Percentiles rank a stretch among this genome's conserved stretches.
phyloP scores from a whole-genome alignment of 805 yeast species.

The Cyberlindnera americana region DNA sequence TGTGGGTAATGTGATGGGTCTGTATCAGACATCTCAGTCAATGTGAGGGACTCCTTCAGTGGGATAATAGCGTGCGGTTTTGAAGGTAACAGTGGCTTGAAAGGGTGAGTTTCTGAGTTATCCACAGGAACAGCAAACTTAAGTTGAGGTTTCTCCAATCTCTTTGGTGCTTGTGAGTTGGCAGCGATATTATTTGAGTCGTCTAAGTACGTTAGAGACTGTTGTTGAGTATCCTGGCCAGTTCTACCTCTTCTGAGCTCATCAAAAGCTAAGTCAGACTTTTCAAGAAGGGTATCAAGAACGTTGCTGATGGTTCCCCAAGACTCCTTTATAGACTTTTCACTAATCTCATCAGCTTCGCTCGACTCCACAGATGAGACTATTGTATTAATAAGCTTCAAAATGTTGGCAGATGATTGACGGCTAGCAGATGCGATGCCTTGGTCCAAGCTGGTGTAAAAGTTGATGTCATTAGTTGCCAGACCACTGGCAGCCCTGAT shows the following conservation, averaged over 20 bases:
- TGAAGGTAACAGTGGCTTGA: conserved; percentile 62
- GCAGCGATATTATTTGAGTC: conserved; percentile 30
- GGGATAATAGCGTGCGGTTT: conserved; percentile 71
- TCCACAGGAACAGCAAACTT: conserved; percentile 57
- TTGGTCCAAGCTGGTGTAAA: conserved; percentile 60
- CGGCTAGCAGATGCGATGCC: conserved; percentile 39
- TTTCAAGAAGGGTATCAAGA: conserved; percentile 72
- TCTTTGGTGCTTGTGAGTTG: conserved; percentile 23
- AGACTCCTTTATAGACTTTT: conserved; percentile 42
- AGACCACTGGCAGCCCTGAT: conserved; percentile 67
- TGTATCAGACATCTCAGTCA: conserved; percentile 37
- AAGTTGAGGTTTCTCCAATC: conserved; percentile 65
- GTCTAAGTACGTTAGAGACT: conserved; percentile 46
- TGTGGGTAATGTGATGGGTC: conserved; percentile 64
- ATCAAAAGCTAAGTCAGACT: conserved; percentile 67
- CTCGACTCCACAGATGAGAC: conserved; percentile 33
- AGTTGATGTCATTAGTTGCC: conserved; percentile 78
- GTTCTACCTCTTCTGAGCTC: conserved; percentile 23
- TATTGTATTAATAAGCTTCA: conserved; percentile 44
- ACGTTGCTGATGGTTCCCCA: conserved; percentile 64
- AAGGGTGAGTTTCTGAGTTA: conserved; percentile 67
- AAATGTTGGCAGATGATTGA: conserved; percentile 38
- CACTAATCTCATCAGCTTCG: conserved; percentile 27
- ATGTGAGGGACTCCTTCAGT: conserved; percentile 46
- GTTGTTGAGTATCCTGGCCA: conserved; percentile 9